These are phyloP conservation scores for Lecanicillium sp. DNA, from an alignment of 2,329 filamentous ascomycete species.

Conservation along the genomic window DNA sequence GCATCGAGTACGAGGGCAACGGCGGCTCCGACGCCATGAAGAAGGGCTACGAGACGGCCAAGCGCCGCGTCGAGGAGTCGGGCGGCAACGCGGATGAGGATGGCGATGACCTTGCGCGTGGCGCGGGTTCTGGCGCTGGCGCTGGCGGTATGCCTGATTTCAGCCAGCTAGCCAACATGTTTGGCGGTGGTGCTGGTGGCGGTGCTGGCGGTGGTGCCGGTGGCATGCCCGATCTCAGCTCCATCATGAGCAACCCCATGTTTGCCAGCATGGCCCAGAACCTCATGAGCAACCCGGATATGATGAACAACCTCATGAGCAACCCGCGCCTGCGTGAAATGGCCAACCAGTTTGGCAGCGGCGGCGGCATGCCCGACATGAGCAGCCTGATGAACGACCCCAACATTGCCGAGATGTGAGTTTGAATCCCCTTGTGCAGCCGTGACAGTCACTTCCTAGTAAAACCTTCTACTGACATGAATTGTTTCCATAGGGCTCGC, in stretches of 20 bases:
- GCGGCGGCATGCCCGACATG: conserved; percentile 86
- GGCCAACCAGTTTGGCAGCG: conserved; percentile 69
- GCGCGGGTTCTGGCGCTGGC: conserved; percentile 41
- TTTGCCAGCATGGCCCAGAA: conserved; percentile 96
- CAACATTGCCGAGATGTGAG: conserved; percentile 86
- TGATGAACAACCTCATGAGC: conserved; percentile 87
- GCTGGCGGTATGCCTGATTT: conserved; percentile 64
- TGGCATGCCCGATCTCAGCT: conserved; percentile 80
- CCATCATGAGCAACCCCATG: conserved; percentile 97
- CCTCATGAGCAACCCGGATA: conserved; percentile 91
- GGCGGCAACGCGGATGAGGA: conserved; percentile 39
- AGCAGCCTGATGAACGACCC: conserved; percentile 84
- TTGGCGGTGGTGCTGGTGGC: conserved; percentile 54
- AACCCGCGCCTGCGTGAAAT: conserved; percentile 85
- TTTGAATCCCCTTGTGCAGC: conserved; percentile 20
- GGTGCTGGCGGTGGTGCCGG: conserved; percentile 56
- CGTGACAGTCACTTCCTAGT: no score
- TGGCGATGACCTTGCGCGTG: conserved; percentile 31
- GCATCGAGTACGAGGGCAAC: conserved; percentile 88
- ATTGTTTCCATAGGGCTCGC: conserved; percentile 26
- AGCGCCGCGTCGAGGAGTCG: conserved; percentile 77
- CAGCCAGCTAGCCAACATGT: conserved; percentile 62
- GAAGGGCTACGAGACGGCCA: conserved; percentile 92
- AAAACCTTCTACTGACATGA: conserved; percentile 1
- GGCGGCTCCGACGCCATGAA: conserved; percentile 96